Conservation (phyloP, 768 basidiomycete genomes). For the Kwoniella botswanensis region DNA sequence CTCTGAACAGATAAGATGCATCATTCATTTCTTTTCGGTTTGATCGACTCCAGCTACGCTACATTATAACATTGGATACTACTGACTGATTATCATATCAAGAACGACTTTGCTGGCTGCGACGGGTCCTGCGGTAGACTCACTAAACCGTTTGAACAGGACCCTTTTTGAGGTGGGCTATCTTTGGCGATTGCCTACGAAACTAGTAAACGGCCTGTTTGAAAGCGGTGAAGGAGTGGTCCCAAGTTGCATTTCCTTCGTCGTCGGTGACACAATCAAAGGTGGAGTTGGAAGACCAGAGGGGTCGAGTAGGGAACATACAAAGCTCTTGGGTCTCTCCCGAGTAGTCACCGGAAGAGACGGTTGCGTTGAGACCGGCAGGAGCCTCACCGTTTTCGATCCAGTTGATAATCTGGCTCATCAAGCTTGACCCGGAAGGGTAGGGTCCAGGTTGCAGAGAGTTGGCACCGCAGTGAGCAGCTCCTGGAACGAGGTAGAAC, state of each 20-base stretch:
- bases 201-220: constrained; percentile 6
- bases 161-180: too few species aligned
- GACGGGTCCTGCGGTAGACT: too few species aligned
- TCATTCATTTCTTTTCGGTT: too few species aligned
- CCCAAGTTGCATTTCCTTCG: not conserved
- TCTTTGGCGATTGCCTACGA: not conserved
- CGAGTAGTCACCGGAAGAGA: constrained; percentile 2
- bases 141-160: too few species aligned
- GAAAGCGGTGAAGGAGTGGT: constrained; percentile 1
- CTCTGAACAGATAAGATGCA: too few species aligned
- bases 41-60: too few species aligned
- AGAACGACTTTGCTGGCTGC: too few species aligned
- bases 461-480: constrained; percentile 20
- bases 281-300: constrained; percentile 1
- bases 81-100: too few species aligned
- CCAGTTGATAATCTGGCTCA: constrained; percentile 51
- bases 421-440: not conserved
- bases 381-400: constrained; percentile 57
- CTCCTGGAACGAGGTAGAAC: constrained; percentile 28
- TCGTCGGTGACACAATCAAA: constrained; percentile 8
- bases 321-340: constrained; percentile 8
- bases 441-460: constrained; percentile 22
- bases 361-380: constrained; percentile 9
- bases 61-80: too few species aligned
- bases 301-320: constrained; percentile 2